Base-by-base conservation (phyloP, 495 filamentous ascomycete genomes). In the Elaphomyces granulatus region DNA sequence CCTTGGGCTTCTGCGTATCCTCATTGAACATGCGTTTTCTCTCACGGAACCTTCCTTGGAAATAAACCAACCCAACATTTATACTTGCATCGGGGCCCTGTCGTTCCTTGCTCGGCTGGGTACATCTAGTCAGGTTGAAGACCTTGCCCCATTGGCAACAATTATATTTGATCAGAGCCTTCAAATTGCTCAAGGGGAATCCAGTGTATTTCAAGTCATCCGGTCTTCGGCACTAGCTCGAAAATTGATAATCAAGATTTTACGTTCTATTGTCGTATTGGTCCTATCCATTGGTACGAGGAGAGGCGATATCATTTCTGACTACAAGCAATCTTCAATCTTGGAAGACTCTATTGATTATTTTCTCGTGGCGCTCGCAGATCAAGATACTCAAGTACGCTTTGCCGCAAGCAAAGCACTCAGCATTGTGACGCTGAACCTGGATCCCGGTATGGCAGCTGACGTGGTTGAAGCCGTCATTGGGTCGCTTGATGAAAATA, bases 401-500 rank as follows among this genome's bases (percentile, higher is more conserved):
- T 74, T 92, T 55, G 80, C 88, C 23, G 83, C 88, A 8, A 92
- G 85, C 58, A 99, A 99, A 60, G 80, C 87, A 10, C 70, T 96
- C 35, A 92, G 84, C 45, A 70, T 93, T 19, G 75, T 96, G 45
- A 77, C 86, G 0, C 59, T 83, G 37, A 82, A 81, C 48, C 60
- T 98, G 3, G 74, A 86, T 20, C 52, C 73, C 0, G 79, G 80
- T 9, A 86, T 94, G 77, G 85, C 79, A 0, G 68, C 72, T 0
- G 80, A 95, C 38, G 77, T 96, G 14, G 77, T 94, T 16, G 82
- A 94, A 43, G 84, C 84, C 0, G 75, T 95, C 20, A 70, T 90
- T 37, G 75, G 74, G 8, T 74, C 71, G 1, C 63, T 94, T 20
- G 74, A 81, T 33, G 74, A 80, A 42, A 83, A 94, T 45, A 77